phyloP scores from a whole-genome alignment of 2,329 filamentous ascomycete species.

The Pezizomycotina sp. region DNA sequence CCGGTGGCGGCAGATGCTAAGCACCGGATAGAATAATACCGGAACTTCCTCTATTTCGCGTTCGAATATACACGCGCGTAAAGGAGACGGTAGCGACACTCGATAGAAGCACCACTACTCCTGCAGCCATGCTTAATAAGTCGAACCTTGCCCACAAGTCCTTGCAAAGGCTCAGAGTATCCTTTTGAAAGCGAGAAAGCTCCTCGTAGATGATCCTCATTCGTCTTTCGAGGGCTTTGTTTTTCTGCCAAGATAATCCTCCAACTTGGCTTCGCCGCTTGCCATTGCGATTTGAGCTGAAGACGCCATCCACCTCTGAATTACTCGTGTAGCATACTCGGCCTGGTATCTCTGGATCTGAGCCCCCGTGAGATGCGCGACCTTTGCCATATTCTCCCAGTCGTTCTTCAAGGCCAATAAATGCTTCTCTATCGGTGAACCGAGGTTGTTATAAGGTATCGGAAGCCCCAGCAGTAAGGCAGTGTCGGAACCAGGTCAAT shows the following conservation, averaged over 20 bases:
- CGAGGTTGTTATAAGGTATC: slow-evolving; percentile 91
- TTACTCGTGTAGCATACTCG: slow-evolving; percentile 47
- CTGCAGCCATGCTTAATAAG: slow-evolving; percentile 65
- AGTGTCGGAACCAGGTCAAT: slow-evolving; percentile 93
- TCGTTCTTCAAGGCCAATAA: slow-evolving; percentile 56
- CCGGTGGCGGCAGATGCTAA: too few relatives aligned
- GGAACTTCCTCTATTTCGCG: too few relatives aligned
- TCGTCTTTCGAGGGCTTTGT: slow-evolving; percentile 29
- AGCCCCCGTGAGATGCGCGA: slow-evolving; percentile 60
- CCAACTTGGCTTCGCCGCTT: too few relatives aligned
- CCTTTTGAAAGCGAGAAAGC: slow-evolving; percentile 57
- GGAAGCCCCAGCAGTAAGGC: slow-evolving; percentile 72
- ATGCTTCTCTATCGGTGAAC: slow-evolving; percentile 81
- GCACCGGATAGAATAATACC: too few relatives aligned
- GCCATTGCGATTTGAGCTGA: too few relatives aligned
- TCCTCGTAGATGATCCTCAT: slow-evolving; percentile 35
- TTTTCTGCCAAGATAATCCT: slow-evolving; percentile 25
- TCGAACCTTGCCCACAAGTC: slow-evolving; percentile 86
- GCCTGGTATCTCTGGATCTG: slow-evolving; percentile 80
- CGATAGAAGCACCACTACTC: slow-evolving; percentile 52
- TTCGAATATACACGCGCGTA: too few relatives aligned
- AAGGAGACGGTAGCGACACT: slow-evolving; percentile 52
- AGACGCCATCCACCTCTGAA: slow-evolving; percentile 31
- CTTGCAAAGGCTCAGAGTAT: slow-evolving; percentile 65
- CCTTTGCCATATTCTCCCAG: slow-evolving; percentile 60